Percentiles rank a stretch among this genome's conserved stretches.
phyloP scores from a whole-genome alignment of 164 flowering plant genomes.

The Macadamia integrifolia region DNA sequence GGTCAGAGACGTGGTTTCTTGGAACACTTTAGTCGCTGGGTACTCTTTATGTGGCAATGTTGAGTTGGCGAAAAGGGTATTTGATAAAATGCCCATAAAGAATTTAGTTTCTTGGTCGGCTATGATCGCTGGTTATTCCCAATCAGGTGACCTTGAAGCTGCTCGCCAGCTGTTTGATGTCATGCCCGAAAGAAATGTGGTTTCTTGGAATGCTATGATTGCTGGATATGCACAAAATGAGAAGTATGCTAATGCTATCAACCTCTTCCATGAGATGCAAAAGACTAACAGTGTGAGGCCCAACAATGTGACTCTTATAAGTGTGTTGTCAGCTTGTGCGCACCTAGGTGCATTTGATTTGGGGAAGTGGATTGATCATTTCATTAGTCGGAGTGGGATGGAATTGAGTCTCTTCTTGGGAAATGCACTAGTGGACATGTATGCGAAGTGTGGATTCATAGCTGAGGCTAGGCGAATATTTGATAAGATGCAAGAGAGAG shows the following conservation, averaged over 20 bases:
- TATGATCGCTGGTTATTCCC: conserved; percentile 30
- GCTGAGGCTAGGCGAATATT: conserved; percentile 25
- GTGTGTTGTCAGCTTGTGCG: conserved; percentile 39
- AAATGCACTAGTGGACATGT: conserved; percentile 23
- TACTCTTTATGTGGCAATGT: conserved; percentile 22
- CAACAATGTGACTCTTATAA: conserved; percentile 31
- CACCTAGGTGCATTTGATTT: conserved; percentile 34
- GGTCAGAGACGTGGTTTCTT: conserved; percentile 31
- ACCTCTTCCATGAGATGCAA: conserved; percentile 32
- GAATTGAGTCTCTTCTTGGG: conserved; percentile 15
- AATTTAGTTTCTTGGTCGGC: conserved; percentile 36
- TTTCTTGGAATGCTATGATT: conserved; percentile 41
- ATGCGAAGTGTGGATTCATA: conserved; percentile 29
- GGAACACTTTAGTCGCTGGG: conserved; percentile 35
- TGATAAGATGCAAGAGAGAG: conserved; percentile 31
- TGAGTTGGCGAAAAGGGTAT: conserved; percentile 21
- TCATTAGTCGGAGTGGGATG: conserved; percentile 12
- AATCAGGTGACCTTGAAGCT: conserved; percentile 21
- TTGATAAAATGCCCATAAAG: conserved; percentile 30
- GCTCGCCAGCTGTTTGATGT: conserved; percentile 29
- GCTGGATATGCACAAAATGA: conserved; percentile 36
- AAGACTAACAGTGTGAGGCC: conserved; percentile 21
- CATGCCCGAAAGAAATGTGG: conserved; percentile 30
- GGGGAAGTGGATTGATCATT: conserved; percentile 26
- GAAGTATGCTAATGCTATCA: conserved; percentile 27